These are phyloP conservation scores for Camellia oleifera DNA, from an alignment of 179 eudicot genomes.

Conservation along the genomic window DNA sequence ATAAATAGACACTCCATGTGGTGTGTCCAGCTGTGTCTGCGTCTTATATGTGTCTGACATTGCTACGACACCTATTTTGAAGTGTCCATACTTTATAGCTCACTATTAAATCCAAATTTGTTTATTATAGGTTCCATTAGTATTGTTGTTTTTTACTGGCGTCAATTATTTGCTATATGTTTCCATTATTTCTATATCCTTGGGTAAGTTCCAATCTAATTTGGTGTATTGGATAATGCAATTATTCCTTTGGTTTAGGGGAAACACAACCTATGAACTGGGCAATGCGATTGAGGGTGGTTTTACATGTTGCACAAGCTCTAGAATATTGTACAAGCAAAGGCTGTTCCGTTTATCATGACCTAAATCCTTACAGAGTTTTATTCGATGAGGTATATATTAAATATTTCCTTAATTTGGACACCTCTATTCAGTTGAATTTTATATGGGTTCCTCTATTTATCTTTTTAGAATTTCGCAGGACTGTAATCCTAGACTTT, in stretches of 20 bases:
- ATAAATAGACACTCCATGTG: too few relatives aligned
- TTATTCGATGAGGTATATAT: constrained; percentile 52
- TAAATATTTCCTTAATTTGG: not conserved
- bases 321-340: constrained; percentile 47
- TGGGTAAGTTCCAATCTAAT: not conserved
- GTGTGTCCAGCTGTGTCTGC: too few relatives aligned
- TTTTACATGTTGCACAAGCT: constrained; percentile 48
- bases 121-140: not conserved
- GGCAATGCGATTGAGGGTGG: constrained; percentile 61
- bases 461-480: constrained; percentile 23
- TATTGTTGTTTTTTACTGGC: not conserved
- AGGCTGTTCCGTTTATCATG: constrained; percentile 54
- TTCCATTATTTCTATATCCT: not conserved
- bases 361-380: constrained; percentile 54
- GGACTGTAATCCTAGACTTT: constrained; percentile 64
- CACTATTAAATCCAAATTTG: too few relatives aligned
- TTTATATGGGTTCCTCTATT: constrained; percentile 5
- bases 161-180: not conserved
- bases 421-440: not conserved
- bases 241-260: constrained; percentile 29
- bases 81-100: too few relatives aligned
- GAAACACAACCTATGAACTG: constrained; percentile 58
- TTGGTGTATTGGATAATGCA: not conserved
- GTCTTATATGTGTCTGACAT: too few relatives aligned
- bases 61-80: too few relatives aligned